These are phyloP conservation scores for Colletotrichum lindemuthianum DNA, from an alignment of 2,329 filamentous ascomycete genomes.

Conservation along the genomic window DNA sequence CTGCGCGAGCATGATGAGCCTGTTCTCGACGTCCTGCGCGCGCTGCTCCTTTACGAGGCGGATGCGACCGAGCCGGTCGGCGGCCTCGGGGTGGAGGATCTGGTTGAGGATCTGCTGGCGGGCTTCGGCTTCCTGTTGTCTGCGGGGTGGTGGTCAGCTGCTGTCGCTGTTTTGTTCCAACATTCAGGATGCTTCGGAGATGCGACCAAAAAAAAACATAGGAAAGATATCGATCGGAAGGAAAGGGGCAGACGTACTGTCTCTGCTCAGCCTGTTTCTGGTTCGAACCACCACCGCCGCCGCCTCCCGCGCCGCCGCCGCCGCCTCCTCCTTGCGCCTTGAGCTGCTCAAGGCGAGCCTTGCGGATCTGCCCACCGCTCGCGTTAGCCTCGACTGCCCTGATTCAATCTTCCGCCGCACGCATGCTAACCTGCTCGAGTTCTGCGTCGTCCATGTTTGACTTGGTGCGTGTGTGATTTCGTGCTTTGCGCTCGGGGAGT, in stretches of 20 bases:
- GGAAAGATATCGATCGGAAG: not conserved
- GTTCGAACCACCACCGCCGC: slow-evolving; percentile 56
- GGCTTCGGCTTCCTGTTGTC: slow-evolving; percentile 69
- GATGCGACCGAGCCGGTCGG: slow-evolving; percentile 92
- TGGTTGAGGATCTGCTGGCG: slow-evolving; percentile 84
- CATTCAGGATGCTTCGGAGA: not conserved
- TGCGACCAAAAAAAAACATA: no score
- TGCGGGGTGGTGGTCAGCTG: slow-evolving; percentile 38
- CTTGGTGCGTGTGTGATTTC: not conserved
- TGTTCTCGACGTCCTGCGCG: slow-evolving; percentile 89
- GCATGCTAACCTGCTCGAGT: slow-evolving; percentile 49
- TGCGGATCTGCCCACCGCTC: slow-evolving; percentile 73
- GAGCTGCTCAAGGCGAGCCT: slow-evolving; percentile 92
- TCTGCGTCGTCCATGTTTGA: slow-evolving; percentile 55
- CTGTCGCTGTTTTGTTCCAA: slow-evolving; percentile 9
- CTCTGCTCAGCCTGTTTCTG: slow-evolving; percentile 71
- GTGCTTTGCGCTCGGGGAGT: slow-evolving; percentile 3
- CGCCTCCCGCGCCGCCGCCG: slow-evolving; percentile 57
- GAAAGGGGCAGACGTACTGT: slow-evolving; percentile 43
- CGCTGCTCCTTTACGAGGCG: slow-evolving; percentile 94
- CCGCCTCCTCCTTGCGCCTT: slow-evolving; percentile 69
- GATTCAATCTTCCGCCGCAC: no score
- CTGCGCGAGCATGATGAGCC: slow-evolving; percentile 90
- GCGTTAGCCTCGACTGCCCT: slow-evolving; percentile 15
- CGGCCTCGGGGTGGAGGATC: slow-evolving; percentile 93